These are phyloP conservation scores for Zizania latifolia DNA, from an alignment of 176 grass and related monocot genomes.

Conservation along the genomic window DNA sequence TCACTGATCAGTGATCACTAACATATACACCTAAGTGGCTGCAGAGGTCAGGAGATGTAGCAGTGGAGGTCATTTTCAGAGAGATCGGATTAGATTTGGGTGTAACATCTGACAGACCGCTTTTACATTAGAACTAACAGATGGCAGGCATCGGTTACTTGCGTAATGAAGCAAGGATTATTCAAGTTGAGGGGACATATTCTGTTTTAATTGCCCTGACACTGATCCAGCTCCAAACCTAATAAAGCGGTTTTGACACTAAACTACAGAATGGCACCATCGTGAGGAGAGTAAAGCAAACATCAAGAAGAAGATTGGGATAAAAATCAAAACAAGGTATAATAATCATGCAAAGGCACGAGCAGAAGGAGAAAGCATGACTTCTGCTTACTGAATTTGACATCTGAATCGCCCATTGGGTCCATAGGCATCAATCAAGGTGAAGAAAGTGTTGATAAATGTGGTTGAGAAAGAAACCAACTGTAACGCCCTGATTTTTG, in stretches of 20 bases:
- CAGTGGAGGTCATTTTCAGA: conserved; percentile 7
- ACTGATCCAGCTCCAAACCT: conserved; percentile 17
- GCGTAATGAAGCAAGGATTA: conserved; percentile 16
- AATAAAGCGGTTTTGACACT: conserved; percentile 34
- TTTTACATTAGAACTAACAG: conserved; percentile 15
- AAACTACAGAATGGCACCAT: conserved; percentile 3
- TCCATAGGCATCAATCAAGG: not conserved
- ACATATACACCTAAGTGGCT: not conserved
- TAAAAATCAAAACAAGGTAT: conserved; percentile 4
- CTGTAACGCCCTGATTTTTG: not conserved
- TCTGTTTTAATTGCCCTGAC: conserved; percentile 21
- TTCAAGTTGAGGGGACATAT: conserved; percentile 27
- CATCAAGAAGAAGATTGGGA: conserved; percentile 25
- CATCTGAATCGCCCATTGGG: not conserved
- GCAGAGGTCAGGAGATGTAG: conserved; percentile 15
- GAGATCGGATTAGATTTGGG: conserved; percentile 37
- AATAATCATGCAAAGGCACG: not conserved
- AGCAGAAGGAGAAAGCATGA: not conserved
- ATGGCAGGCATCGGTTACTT: conserved; percentile 21
- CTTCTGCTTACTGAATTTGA: conserved; percentile 11
- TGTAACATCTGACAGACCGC: conserved; percentile 24
- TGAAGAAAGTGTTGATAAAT: no score
- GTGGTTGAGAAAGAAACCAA: not conserved
- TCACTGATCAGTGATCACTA: no score
- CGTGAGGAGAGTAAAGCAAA: not conserved